Conservation (phyloP, 306 rosid species). For the Vachellia collinsii region DNA sequence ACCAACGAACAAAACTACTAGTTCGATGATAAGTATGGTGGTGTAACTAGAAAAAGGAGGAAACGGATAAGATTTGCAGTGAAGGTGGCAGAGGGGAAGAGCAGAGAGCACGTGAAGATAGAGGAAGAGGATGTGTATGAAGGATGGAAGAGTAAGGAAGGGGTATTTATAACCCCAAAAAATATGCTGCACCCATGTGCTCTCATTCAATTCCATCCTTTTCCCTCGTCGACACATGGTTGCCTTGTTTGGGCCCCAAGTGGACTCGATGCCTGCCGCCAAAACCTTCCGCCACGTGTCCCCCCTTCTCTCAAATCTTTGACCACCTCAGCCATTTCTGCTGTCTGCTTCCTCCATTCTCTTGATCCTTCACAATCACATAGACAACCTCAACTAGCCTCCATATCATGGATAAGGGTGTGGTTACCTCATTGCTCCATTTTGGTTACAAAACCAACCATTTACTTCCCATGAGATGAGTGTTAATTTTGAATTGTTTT, state of each 20-base stretch:
- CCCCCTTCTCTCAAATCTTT: background rate
- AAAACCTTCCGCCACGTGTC: conserved; percentile 20
- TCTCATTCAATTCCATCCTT: conserved; percentile 21
- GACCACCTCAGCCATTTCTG: background rate
- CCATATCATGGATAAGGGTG: background rate
- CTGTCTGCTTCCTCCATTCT: background rate
- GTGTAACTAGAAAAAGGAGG: conserved; percentile 36
- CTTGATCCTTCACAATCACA: background rate
- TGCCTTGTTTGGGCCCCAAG: conserved; percentile 15
- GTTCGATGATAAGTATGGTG: conserved; percentile 37
- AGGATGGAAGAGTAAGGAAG: background rate
- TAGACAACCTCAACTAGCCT: background rate
- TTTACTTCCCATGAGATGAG: background rate
- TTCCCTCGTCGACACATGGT: conserved; percentile 13
- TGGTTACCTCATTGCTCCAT: background rate
- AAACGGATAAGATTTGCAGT: conserved; percentile 49
- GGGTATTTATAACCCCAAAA: conserved; percentile 55
- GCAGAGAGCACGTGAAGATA: conserved; percentile 40
- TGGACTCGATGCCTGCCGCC: conserved; percentile 41
- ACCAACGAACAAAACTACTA: conserved; percentile 51
- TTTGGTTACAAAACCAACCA: background rate
- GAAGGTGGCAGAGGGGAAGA: conserved; percentile 30
- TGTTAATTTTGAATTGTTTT: too few relatives aligned
- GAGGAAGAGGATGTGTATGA: conserved; percentile 36
- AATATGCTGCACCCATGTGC: conserved; percentile 46